Base-by-base conservation (phyloP, 2,329 filamentous ascomycete species). In the Pseudogymnoascus sp. region DNA sequence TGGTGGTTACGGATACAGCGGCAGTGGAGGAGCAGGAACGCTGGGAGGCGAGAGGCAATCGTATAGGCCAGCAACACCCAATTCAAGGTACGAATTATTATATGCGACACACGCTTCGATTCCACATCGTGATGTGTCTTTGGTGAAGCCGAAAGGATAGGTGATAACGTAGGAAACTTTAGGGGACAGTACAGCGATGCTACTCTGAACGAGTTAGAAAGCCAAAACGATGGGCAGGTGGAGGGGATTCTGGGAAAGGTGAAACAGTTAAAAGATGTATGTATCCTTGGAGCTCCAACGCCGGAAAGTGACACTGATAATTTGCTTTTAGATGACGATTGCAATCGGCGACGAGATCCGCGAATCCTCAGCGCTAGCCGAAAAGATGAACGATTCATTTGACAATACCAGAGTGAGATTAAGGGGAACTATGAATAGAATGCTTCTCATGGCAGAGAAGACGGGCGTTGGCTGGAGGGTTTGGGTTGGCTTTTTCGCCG, bases 391-490 rank as follows among this genome's bases (percentile, higher is more conserved):
- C 76, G 91, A 96, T 72, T 84, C 86, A 4, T 99, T 97, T 73
- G 93, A 97, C 74, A 86, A 84, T 70, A 96, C 93, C 62, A 82
- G 93, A 36, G 78, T 92, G 61, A 85, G 90, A 67, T 79, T 99
- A 66, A 84, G 88, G 50, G 92, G 93, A 62, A 97, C 96, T 16
- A 97, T 99, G 95, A 96, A 91, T 74, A 83, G 93, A 64, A 99
- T 99, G 95, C 78, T 97, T 68, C 74, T 93, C 62, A 99, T 99
- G 95, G 95, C 95, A 4, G 85, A 97, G 78, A 83, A 87, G 71
- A 96, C 93, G 1, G 95, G 95, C n/a, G 88, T 99, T 8, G 89
- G 92, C 71, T 99, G 95, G 95, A 93, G 85, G 77, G 89, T 93
- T 64, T 99, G 95, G 95, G 75, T 97, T 61, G 82, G 80, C 46